Percentiles rank a stretch among this genome's conserved stretches.
phyloP scores from a whole-genome alignment of 2,329 filamentous ascomycete species.

The Aspergillus japonicus region DNA sequence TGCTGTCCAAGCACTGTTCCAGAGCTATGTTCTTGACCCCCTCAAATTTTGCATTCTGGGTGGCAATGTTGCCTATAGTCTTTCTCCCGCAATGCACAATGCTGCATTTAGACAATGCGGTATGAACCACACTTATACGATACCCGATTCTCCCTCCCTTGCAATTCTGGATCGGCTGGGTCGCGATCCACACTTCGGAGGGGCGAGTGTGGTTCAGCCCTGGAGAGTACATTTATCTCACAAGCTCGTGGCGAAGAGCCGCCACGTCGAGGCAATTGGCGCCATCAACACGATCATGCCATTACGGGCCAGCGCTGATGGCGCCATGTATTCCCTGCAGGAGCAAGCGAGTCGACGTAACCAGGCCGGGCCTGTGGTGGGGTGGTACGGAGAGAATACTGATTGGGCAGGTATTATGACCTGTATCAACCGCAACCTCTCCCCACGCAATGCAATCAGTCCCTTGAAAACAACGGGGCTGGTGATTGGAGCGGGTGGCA shows the following conservation, averaged over 20 bases:
- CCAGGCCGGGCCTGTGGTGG: slow-evolving; percentile 41
- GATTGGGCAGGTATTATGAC: slow-evolving; percentile 47
- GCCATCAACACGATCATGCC: slow-evolving; percentile 48
- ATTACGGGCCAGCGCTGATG: slow-evolving; percentile 38
- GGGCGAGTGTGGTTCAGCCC: slow-evolving; percentile 45
- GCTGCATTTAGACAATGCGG: slow-evolving; percentile 42
- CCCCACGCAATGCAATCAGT: slow-evolving; percentile 54
- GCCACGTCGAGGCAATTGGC: slow-evolving; percentile 46
- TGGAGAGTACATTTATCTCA: slow-evolving; percentile 43
- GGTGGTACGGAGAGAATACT: slow-evolving; percentile 48
- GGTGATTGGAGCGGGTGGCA: slow-evolving; percentile 64
- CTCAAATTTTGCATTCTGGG: slow-evolving; percentile 45
- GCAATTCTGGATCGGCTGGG: slow-evolving; percentile 39
- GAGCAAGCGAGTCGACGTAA: slow-evolving; percentile 44
- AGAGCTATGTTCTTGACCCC: slow-evolving; percentile 43
- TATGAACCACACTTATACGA: slow-evolving; percentile 41
- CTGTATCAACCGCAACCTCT: slow-evolving; percentile 43
- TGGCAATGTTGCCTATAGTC: slow-evolving; percentile 42
- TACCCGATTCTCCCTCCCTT: slow-evolving; percentile 38
- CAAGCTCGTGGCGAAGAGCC: slow-evolving; percentile 40
- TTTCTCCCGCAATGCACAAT: slow-evolving; percentile 47
- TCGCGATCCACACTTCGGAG: slow-evolving; percentile 41
- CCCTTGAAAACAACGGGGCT: slow-evolving; percentile 51
- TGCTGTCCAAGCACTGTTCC: slow-evolving; percentile 39
- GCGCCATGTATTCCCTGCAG: slow-evolving; percentile 36